Evolutionary conservation across 306 rosid species (phyloP), one percentile per base, ranked within the genome.

Genomic region (Mimosa bimucronata): DNA sequence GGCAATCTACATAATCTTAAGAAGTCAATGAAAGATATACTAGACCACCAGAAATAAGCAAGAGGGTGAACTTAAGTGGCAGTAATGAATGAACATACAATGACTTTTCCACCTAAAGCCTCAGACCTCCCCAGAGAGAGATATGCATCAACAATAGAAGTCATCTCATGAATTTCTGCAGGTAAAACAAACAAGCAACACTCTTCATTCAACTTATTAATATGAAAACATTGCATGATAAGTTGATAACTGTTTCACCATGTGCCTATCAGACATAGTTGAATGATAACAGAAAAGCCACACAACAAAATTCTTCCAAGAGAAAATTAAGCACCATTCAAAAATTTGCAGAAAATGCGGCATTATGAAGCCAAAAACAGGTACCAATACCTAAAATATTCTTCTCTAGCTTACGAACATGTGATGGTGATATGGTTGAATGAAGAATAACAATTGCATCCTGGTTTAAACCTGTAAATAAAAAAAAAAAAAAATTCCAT

Each of bases 51-150:
- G 57, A 73, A 60, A 26, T 74, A 65, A 60, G 62, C 74, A 79
- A 66, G 68, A 34, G 66, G 75, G 16, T 57, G 79, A 28, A 72
- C 37, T 44, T 62, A 21, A 18, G 37, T 37, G 72, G 75, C 26
- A 78, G 37, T 60, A 75, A 62, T 66, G 80, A 69, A 72, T 79
- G 86, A 58, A 34, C 74, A 80, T 87, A 94, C 98, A 83, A 81
- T 87, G 65, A 92, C 80, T 78, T 94, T 91, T 80, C 92, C 97
- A 52, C 86, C 62, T 78, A 84, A 78, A 76, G 71, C 82, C 84
- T 89, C 90, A 61, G 98, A 89, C 86, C 78, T 87, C 87, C 91
- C 97, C 78, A 53, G 87, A 25, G 83, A 84, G 85, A 86, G 90
- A 73, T 89, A 84, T 57, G 86, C 83, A 64, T 92, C 97, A 68